Evolutionary conservation across 1,139 yeast genomes (phyloP).

Genomic region (Pichia sp.): DNA sequence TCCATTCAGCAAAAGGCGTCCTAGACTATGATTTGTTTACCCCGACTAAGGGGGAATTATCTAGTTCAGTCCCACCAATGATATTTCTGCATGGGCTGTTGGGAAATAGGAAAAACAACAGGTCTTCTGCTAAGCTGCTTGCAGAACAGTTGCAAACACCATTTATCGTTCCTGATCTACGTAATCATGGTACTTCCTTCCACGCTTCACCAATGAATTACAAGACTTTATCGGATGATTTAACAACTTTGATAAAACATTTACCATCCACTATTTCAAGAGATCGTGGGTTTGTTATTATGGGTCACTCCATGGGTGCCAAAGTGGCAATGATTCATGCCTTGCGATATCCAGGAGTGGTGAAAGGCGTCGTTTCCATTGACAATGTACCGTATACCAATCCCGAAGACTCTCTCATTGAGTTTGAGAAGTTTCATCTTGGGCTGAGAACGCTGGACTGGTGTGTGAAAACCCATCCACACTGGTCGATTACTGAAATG

Average conservation of each 20-base stretch:
- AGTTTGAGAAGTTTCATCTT: conserved; percentile 24
- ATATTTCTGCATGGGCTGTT: conserved; percentile 82
- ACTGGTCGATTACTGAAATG: conserved; percentile 9
- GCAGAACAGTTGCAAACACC: conserved; percentile 29
- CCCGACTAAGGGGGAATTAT: conserved; percentile 13
- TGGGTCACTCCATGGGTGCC: conserved; percentile 98
- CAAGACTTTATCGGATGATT: conserved; percentile 73
- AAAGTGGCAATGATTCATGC: conserved; percentile 86
- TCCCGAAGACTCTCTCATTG: conserved; percentile 17
- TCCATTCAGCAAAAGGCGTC: too few species aligned
- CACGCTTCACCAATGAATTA: conserved; percentile 63
- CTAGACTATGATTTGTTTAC: conserved; percentile 19
- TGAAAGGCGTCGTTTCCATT: conserved; percentile 62
- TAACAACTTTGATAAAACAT: conserved; percentile 26
- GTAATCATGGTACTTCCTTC: conserved; percentile 92
- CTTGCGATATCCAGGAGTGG: conserved; percentile 57
- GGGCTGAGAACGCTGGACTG: conserved; percentile 15
- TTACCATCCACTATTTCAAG: conserved; percentile 10
- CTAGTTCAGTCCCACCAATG: conserved; percentile 38
- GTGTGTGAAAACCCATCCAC: conserved; percentile 10
- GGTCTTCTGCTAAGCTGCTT: conserved; percentile 57
- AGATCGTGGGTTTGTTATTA: conserved; percentile 33
- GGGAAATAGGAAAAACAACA: conserved; percentile 72
- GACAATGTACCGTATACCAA: conserved; percentile 74
- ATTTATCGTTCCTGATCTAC: conserved; percentile 67